These are phyloP conservation scores for Furculomyces boomerangus DNA, from an alignment of 371 early-diverging fungal species.

Conservation along the genomic window DNA sequence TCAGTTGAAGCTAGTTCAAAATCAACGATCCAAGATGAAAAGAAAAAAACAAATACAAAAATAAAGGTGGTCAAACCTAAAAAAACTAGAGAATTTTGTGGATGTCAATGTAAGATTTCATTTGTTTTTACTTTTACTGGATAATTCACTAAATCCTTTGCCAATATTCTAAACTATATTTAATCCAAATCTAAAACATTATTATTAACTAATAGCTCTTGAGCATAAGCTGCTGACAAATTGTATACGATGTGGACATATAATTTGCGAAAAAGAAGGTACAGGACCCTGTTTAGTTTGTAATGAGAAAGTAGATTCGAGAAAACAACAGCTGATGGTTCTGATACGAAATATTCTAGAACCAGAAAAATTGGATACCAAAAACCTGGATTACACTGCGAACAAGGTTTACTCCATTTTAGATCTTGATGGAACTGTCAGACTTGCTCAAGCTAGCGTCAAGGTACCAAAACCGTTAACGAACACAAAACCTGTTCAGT, in stretches of 20 bases:
- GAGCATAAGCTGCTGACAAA: slow-evolving; percentile 60
- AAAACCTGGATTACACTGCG: slow-evolving; percentile 10
- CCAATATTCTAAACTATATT: too few relatives aligned
- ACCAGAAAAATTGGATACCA: slow-evolving; percentile 16
- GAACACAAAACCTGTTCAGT: not conserved
- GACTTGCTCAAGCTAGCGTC: too few relatives aligned
- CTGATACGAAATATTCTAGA: slow-evolving; percentile 25
- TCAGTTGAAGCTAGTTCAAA: too few relatives aligned
- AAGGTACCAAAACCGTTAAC: too few relatives aligned
- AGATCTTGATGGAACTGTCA: slow-evolving; percentile 6
- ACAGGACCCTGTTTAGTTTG: slow-evolving; percentile 75
- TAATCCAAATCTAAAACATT: too few relatives aligned
- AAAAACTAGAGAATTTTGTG: too few relatives aligned
- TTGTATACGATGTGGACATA: slow-evolving; percentile 75
- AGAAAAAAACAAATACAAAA: too few relatives aligned
- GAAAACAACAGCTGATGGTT: slow-evolving; percentile 27
- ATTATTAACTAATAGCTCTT: not conserved
- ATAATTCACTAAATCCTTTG: too few relatives aligned
- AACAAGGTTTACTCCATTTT: slow-evolving; percentile 9
- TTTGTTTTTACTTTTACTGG: too few relatives aligned
- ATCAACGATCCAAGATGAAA: too few relatives aligned
- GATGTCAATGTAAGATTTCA: too few relatives aligned
- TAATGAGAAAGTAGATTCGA: slow-evolving; percentile 37
- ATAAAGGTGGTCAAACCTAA: too few relatives aligned
- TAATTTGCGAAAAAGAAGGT: slow-evolving; percentile 66